Evolutionary conservation across 1,284 basidiomycete species (phyloP), one percentile per base, ranked within the genome.

Genomic region (Apiotrichum montevideense): DNA sequence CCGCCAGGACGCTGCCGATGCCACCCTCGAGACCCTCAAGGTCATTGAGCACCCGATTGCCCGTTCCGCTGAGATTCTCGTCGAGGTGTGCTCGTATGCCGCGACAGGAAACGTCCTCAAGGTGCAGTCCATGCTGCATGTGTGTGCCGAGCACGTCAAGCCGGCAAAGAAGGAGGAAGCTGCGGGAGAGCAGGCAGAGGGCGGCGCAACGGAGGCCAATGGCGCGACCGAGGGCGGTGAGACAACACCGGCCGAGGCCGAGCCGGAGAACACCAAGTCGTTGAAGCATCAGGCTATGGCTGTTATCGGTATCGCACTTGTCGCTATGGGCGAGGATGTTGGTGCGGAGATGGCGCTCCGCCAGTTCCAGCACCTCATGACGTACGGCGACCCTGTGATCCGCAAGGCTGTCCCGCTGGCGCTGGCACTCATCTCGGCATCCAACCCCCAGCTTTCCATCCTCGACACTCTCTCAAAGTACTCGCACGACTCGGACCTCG

Each of bases 401-500:
- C 87, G 96, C 39, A 89, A 90, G 80, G 82, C 88, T 1, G 88
- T 99, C n/a, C 96, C 96, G 14, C 85, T 99, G 6, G 96, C 95
- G 6, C 85, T 99, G 48, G 95, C 91, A 59, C 84, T 99, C 54
- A 84, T 98, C 71, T 92, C 87, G 73, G 86, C 92, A 14, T 98
- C 96, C 54, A 97, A 98, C 78, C 96, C 96, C 14, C 88, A 91
- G 76, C 83, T 98, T n/a, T 82, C 88, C 35, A 88, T 98, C 62
- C 85, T 99, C 65, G 96, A 99, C 76, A 98, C 93, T 0, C 85
- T 99, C 6, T 98, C 94, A n/a, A 97, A 96, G 76, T 98, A 98
- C 80, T 96, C 92, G 64, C 96, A 99, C 80, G 96, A 99, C 80
- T 94, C 88, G 70, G 96, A 99, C 77, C 85, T 98, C 40, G 84